Evolutionary conservation across 1,139 yeast genomes (phyloP).

Genomic region (Hyphopichia fennica): DNA sequence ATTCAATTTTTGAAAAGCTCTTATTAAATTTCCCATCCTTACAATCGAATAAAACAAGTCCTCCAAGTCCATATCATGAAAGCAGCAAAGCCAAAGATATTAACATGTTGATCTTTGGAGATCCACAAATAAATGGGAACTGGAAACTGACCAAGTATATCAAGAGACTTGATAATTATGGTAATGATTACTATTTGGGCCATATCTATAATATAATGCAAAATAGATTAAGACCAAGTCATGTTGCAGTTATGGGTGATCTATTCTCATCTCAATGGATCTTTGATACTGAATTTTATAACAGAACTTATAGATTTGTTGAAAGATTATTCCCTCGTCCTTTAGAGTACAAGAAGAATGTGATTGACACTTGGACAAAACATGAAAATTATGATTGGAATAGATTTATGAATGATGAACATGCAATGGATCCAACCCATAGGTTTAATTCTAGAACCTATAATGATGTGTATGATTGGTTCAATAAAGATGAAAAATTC

Average conservation of each 20-base stretch:
- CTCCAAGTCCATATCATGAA: slow-evolving; percentile 9
- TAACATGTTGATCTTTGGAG: slow-evolving; percentile 80
- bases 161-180: slow-evolving; percentile 77
- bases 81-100: slow-evolving; percentile 42
- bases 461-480: slow-evolving; percentile 68
- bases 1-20: slow-evolving; percentile 11
- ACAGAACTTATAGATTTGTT: slow-evolving; percentile 71
- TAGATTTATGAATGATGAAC: slow-evolving; percentile 40
- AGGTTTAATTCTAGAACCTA: slow-evolving; percentile 52
- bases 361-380: slow-evolving; percentile 42
- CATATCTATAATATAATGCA: slow-evolving; percentile 74
- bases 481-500: slow-evolving; percentile 23
- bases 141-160: slow-evolving; percentile 72
- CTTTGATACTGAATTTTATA: slow-evolving; percentile 76
- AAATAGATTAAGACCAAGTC: slow-evolving; percentile 64
- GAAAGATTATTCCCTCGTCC: slow-evolving; percentile 63
- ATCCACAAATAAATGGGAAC: slow-evolving; percentile 93
- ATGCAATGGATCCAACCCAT: slow-evolving; percentile 38
- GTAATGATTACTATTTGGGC: slow-evolving; percentile 85
- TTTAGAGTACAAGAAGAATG: slow-evolving; percentile 46
- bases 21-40: slow-evolving; percentile 32
- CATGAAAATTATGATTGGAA: slow-evolving; percentile 61
- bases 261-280: slow-evolving; percentile 96
- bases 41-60: slow-evolving; percentile 13
- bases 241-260: slow-evolving; percentile 91